Evolutionary conservation across 2,329 filamentous ascomycete species (phyloP), one percentile per base, ranked within the genome.

Genomic region (Alternaria sp.): DNA sequence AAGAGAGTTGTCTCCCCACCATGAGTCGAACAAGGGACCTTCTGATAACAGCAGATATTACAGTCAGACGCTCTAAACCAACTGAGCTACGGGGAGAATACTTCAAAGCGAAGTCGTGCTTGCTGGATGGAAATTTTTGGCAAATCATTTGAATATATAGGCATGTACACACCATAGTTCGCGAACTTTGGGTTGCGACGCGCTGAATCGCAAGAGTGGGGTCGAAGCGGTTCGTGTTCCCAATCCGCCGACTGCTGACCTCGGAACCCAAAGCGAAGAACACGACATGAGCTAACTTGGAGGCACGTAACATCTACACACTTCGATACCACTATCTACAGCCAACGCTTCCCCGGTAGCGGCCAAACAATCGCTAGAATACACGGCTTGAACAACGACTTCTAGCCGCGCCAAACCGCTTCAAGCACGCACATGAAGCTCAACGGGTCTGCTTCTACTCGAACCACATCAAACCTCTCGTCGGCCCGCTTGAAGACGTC

Each of bases 401-500:
- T n/a, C 45, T 51, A 57, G 23, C 64, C 70, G 15, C 69, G 52
- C 74, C 74, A 77, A 4, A 73, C 68, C 51, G 72, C 74, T 62
- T 77, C 74, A 40, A 77, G 54, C n/a, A 74, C 69, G 50, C 64
- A 69, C 66, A 74, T 69, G 45, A 72, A 74, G 13, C 65, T 69
- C 56, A 69, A 40, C 23, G 65, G 65, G 63, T 75, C 68, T 7
- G 70, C 67, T 44, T 74, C 67, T 0, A 75, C 68, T 36, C 61
- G 66, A 19, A 54, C 72, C 17, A 85, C 73, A n/a, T 82, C 77
- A 47, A 83, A 84, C 12, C 83, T 72, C 66, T 82, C 77, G 61
- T 86, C 84, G 3, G 85, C 84, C 49, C 73, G 67, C n/a, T 65
- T 68, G 67, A 86, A 83, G 3, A 86, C 74, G 15, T 73, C 72